A percentile compares a stretch with the other conserved stretches of the same genome.
Conservation (phyloP, 768 basidiomycete genomes). For the Mycena floridula region DNA sequence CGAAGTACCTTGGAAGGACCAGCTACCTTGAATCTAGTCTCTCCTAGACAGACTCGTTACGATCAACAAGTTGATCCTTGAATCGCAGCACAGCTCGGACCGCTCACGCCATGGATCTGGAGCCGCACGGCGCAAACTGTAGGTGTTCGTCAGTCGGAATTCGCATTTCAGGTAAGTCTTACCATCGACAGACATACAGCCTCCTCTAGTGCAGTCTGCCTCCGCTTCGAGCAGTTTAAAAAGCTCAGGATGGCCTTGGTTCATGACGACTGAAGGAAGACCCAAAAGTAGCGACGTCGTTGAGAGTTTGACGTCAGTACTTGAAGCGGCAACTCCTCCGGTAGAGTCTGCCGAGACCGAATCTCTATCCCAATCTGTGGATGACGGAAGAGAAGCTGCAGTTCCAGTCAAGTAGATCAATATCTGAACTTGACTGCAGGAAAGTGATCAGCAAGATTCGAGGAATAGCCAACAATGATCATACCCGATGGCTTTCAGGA, state of each 20-base stretch:
- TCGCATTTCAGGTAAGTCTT: not conserved
- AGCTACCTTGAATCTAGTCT: no score
- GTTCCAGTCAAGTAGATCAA: not conserved
- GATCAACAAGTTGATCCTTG: no score
- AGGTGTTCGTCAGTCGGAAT: not conserved
- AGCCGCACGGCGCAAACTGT: not conserved
- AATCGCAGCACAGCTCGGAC: not conserved
- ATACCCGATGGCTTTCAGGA: constrained; percentile 1
- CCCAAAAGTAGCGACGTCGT: not conserved
- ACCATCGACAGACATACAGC: not conserved
- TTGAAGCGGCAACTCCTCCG: not conserved
- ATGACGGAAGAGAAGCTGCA: not conserved
- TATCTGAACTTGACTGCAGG: not conserved
- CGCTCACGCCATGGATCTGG: not conserved
- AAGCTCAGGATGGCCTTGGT: not conserved
- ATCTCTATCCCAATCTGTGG: not conserved
- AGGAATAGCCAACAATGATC: not conserved
- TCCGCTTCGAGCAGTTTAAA: not conserved
- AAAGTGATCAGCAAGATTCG: not conserved
- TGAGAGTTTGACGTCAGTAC: not conserved
- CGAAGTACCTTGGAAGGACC: not conserved
- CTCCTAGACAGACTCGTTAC: no score
- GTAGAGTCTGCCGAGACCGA: not conserved
- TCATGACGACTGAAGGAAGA: not conserved
- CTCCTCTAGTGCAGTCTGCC: not conserved